phyloP scores from a whole-genome alignment of 768 basidiomycete species.

The Cytidiella melzeri region DNA sequence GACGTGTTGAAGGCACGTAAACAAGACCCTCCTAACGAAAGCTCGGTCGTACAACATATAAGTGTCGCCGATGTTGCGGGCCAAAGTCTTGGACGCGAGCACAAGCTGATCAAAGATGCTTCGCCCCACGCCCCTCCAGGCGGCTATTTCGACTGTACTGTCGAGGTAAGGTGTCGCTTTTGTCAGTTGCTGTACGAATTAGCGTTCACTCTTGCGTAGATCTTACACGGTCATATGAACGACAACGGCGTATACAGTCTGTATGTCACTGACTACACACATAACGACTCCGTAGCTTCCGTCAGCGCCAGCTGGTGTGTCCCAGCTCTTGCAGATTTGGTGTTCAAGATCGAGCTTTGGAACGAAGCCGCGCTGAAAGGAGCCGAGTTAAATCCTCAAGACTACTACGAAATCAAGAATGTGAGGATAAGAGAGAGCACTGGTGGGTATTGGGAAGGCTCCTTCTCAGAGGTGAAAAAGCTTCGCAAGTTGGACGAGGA shows the following conservation, averaged over 20 bases:
- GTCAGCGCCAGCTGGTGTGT: slow-evolving; percentile 44
- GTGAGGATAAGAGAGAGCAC: slow-evolving; percentile 35
- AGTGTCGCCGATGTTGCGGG: neutral
- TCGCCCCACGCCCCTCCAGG: slow-evolving; percentile 9
- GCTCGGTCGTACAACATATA: slow-evolving; percentile 10
- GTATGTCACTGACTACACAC: slow-evolving; percentile 65
- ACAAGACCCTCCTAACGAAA: neutral
- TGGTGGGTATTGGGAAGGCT: slow-evolving; percentile 46
- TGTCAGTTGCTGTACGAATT: neutral
- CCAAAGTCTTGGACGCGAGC: slow-evolving; percentile 4
- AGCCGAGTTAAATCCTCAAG: slow-evolving; percentile 38
- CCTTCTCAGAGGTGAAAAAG: slow-evolving; percentile 44
- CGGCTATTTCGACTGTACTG: slow-evolving; percentile 25
- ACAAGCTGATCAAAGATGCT: slow-evolving; percentile 22
- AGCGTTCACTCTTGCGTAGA: slow-evolving; percentile 27
- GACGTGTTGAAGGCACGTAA: slow-evolving; percentile 9
- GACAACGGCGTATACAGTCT: slow-evolving; percentile 36
- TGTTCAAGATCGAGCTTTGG: slow-evolving; percentile 58
- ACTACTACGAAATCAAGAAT: slow-evolving; percentile 51
- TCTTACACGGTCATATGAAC: slow-evolving; percentile 39
- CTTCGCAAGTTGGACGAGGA: slow-evolving; percentile 20
- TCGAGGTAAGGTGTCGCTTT: slow-evolving; percentile 35
- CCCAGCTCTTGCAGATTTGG: slow-evolving; percentile 33
- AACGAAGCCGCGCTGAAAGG: slow-evolving; percentile 40
- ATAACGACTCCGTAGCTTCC: slow-evolving; percentile 28